phyloP scores from a whole-genome alignment of 345 rosid species.

The Eucalyptus camaldulensis region DNA sequence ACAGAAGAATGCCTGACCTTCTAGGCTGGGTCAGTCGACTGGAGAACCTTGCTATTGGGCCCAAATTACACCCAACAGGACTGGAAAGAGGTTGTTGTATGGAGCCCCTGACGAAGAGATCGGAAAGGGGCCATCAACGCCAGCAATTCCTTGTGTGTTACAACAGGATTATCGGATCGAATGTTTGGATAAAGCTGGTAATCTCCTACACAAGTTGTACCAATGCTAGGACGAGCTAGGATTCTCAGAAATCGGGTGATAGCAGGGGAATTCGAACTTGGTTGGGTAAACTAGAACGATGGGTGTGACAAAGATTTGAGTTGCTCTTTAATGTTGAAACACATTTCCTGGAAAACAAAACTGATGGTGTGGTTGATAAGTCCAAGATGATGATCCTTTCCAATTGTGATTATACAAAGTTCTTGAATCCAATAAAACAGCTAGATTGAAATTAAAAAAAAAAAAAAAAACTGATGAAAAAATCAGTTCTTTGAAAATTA shows the following conservation, averaged over 20 bases:
- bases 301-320: fast-evolving
- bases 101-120: background rate
- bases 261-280: background rate
- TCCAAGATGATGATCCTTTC: background rate
- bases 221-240: background rate
- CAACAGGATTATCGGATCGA: background rate
- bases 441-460: background rate
- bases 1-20: background rate
- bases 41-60: background rate
- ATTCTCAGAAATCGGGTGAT: background rate
- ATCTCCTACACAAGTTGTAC: background rate
- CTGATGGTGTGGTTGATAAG: background rate
- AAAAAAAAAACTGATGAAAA: background rate
- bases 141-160: background rate
- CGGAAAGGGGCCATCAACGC: background rate
- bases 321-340: background rate
- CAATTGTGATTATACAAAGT: background rate
- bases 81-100: background rate
- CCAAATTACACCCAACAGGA: background rate
- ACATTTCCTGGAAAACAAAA: background rate
- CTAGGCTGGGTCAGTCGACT: background rate
- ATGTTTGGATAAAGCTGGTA: background rate
- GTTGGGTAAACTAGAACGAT: background rate
- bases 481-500: background rate
- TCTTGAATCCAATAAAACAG: background rate